Percentiles rank a stretch among this genome's conserved stretches.
phyloP scores from a whole-genome alignment of 345 rosid species.

The Diplotaxis tenuifolia region DNA sequence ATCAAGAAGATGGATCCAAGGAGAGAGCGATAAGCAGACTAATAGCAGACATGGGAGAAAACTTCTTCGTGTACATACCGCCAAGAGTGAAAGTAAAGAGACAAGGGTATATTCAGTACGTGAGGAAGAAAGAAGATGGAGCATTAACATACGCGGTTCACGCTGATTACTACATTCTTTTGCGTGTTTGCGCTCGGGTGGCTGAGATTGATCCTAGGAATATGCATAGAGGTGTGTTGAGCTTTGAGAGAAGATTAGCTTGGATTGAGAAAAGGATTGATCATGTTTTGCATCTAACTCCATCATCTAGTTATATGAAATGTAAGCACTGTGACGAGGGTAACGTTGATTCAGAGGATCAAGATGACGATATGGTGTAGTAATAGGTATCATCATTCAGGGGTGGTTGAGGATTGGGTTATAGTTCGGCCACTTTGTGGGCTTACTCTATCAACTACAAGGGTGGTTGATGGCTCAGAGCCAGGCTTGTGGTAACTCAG shows the following conservation, averaged over 20 bases:
- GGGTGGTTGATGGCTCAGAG: too few relatives aligned
- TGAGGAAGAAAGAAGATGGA: constrained; percentile 62
- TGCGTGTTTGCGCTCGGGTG: constrained; percentile 61
- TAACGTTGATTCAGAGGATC: not conserved
- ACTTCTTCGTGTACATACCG: constrained; percentile 64
- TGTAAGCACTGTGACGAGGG: not conserved
- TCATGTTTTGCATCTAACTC: constrained; percentile 33
- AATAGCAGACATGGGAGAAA: constrained; percentile 66
- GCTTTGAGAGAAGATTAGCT: constrained; percentile 73
- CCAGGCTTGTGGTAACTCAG: too few relatives aligned
- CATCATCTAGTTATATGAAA: not conserved
- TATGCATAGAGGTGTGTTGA: constrained; percentile 70
- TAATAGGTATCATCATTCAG: not conserved
- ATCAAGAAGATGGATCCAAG: constrained; percentile 1
- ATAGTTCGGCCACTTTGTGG: too few relatives aligned
- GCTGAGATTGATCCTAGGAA: constrained; percentile 61
- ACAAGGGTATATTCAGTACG: constrained; percentile 60
- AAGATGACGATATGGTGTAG: not conserved
- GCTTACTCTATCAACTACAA: too few relatives aligned
- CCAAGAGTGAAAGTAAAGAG: constrained; percentile 63
- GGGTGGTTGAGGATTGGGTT: too few relatives aligned
- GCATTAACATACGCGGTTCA: constrained; percentile 56
- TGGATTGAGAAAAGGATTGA: constrained; percentile 71
- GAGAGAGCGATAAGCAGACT: constrained; percentile 45
- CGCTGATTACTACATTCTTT: constrained; percentile 81